Base-by-base conservation (phyloP, 257 asterid genomes). In the Buddleja alternifolia region DNA sequence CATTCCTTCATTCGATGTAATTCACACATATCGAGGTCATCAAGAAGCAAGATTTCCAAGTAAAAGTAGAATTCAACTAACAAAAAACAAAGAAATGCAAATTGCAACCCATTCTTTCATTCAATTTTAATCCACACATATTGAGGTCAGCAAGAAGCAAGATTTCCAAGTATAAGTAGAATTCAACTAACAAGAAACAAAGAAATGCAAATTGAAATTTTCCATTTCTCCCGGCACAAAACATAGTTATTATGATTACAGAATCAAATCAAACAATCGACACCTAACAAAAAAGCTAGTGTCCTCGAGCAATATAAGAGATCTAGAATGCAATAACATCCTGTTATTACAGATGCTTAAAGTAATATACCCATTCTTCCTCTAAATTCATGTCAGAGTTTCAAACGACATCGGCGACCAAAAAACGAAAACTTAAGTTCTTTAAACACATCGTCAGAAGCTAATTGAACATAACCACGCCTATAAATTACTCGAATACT, bases 251-350 rank as follows among this genome's bases (percentile, higher is more conserved):
- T 60, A 20, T 29, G 44, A 61, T 48, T 34, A 40, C 10, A 29
- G 56, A 47, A 74, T 71, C 63, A 57, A 53, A 73, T 71, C 41
- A 73, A 77, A 57, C 63, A 16, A 57, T 41, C 50, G 9, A 61
- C 42, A 67, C 39, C 63, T 36, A 60, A 60, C 57, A 23, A 57
- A 70, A n/a, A 39, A 70, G 37, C 8, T 60, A 40, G 42, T 21
- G 56, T 12, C 54, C 25, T 40, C 56, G 46, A 19, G 1, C 23
- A 54, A 66, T 2, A 29, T 29, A 29, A 45, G 63, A 60, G 52
- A 71, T 66, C 69, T 60, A 23, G 9, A 64, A 19, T 46, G 24
- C 21, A 37, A 67, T 9, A 55, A 17, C 29, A 40, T 32, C 15
- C 55, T 21, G 3, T 52, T 0, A 70, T 53, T 53, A 17, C 53